These are phyloP conservation scores for Periconia sp. DNA, from an alignment of 2,329 filamentous ascomycete genomes.

Conservation along the genomic window DNA sequence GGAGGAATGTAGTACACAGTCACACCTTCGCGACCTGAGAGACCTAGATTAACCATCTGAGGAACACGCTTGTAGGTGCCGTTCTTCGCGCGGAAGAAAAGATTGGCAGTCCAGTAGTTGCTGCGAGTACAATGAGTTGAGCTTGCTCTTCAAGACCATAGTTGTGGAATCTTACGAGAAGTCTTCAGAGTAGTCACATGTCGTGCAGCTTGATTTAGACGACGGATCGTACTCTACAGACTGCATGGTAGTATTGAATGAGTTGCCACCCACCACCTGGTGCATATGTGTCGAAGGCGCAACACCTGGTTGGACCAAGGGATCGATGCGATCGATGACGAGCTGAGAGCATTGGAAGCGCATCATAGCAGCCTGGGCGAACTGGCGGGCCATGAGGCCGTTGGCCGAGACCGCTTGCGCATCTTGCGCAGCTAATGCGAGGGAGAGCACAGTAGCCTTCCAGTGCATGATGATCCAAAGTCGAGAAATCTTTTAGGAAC, in stretches of 20 bases:
- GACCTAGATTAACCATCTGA: conserved; percentile 34
- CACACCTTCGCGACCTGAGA: conserved; percentile 29
- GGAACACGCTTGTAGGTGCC: conserved; percentile 36
- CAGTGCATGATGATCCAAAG: conserved; percentile 22
- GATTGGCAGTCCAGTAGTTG: conserved; percentile 37
- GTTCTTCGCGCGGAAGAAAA: conserved; percentile 34
- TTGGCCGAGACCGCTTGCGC: conserved; percentile 19
- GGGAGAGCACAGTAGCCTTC: conserved; percentile 20
- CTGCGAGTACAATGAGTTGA: too few species aligned
- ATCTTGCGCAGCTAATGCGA: conserved; percentile 25
- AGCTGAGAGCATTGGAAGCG: conserved; percentile 28
- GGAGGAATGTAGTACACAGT: conserved; percentile 39
- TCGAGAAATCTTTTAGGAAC: too few species aligned
- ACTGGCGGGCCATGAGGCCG: conserved; percentile 28
- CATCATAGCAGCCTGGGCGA: conserved; percentile 33
- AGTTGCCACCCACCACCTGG: conserved; percentile 36
- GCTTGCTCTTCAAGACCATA: background rate
- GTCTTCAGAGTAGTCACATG: conserved; percentile 30
- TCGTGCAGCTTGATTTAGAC: conserved; percentile 25
- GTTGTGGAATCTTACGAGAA: conserved; percentile 1
- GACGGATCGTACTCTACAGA: conserved; percentile 24
- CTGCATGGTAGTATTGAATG: conserved; percentile 34
- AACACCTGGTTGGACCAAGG: conserved; percentile 27
- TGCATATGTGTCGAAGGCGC: conserved; percentile 27
- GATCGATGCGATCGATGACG: conserved; percentile 27